These are phyloP conservation scores for Saturnispora gosingensis DNA, from an alignment of 805 yeast species.

Conservation along the genomic window DNA sequence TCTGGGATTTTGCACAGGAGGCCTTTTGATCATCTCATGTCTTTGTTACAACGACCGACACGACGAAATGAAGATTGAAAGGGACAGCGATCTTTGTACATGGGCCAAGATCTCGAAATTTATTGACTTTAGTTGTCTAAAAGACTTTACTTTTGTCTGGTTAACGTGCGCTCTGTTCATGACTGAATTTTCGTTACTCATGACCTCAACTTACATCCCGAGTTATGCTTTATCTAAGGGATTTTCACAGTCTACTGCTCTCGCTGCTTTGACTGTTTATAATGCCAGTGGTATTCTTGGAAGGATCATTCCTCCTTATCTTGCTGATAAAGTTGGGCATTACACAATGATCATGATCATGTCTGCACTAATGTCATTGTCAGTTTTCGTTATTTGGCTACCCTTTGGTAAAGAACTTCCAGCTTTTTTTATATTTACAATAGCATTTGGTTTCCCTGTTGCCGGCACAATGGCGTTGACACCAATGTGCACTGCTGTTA, in stretches of 20 bases:
- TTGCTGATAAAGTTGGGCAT: constrained; percentile 37
- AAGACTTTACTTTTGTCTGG: constrained; percentile 34
- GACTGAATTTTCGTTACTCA: constrained; percentile 45
- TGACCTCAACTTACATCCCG: constrained; percentile 45
- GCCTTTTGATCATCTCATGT: constrained; percentile 23
- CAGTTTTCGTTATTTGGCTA: constrained; percentile 47
- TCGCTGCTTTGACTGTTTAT: constrained; percentile 34
- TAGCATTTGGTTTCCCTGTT: constrained; percentile 46
- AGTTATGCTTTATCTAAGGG: constrained; percentile 48
- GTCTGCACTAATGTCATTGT: constrained; percentile 32
- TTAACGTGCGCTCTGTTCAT: constrained; percentile 35
- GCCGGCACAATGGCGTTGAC: constrained; percentile 57
- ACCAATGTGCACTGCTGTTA: constrained; percentile 61
- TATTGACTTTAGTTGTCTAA: constrained; percentile 32
- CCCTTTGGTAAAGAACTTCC: constrained; percentile 44
- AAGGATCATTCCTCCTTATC: constrained; percentile 35
- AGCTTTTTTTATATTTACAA: constrained; percentile 43
- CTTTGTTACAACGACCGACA: constrained; percentile 25
- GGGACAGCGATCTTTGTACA: not conserved
- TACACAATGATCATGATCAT: constrained; percentile 33
- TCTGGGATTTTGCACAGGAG: constrained; percentile 38
- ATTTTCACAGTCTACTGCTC: constrained; percentile 32
- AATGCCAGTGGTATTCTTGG: constrained; percentile 38
- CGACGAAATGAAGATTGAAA: constrained; percentile 14
- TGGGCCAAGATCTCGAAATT: constrained; percentile 19